Evolutionary conservation across 1,139 yeast genomes (phyloP), one percentile per base, ranked within the genome.

Genomic region (Ogataea hybrid): DNA sequence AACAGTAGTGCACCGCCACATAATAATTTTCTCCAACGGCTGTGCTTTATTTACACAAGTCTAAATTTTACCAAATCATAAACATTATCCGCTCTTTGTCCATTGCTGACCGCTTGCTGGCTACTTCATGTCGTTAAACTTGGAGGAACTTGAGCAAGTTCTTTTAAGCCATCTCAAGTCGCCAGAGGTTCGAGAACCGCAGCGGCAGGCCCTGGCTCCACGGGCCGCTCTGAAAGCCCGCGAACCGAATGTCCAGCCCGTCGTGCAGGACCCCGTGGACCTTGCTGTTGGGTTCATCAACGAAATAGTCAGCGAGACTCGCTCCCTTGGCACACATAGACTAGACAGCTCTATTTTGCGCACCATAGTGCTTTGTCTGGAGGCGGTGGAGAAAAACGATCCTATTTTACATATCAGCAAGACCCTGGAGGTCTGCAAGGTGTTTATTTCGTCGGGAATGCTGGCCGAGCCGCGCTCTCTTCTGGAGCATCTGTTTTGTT

Each of bases 1-100:
- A 84, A 46, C 65, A 72, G 27, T 61, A 53, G 47, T 7, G 25
- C 39, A 17, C 20, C 32, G 32, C 38, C 32, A 28, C 38, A 28
- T 14, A 29, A 16, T 29, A 5, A 2, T n/a, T 25, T 10, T 22
- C 9, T 27, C n/a, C 9, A 1, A 11, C 25, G 42, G 42, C 38
- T 28, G 30, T 25, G 37, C 7, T 18, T 18, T 34, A 39, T 34
- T 39, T 33, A 39, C 35, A 25, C 29, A 14, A 23, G 11, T 33
- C 28, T n/a, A 28, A 34, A 23, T 14, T 10, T 10, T 32, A 15
- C 9, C 28, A 18, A 29, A 8, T 16, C 25, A 21, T 14, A 37
- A 32, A 37, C 14, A 21, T 20, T 31, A 6, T 15, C n/a, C 18
- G 8, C 10, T n/a, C 11, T 17, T 8, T 34, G 12, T 12, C 33